Conservation (phyloP, 352 stramenopile genomes). For the Peronospora farinosa region DNA sequence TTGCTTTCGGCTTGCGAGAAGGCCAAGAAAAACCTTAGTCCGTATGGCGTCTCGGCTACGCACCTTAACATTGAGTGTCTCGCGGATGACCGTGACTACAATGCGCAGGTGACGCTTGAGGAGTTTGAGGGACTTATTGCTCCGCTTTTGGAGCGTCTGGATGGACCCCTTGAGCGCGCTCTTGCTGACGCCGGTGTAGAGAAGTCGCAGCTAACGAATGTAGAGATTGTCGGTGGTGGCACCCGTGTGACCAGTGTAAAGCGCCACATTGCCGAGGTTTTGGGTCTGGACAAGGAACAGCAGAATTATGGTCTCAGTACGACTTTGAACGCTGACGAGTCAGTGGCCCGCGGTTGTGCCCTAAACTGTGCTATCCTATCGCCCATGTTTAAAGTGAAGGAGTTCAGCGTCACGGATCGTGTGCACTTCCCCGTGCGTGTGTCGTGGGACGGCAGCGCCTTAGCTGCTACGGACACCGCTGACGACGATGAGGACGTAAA, state of each 20-base stretch:
- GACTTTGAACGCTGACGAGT: constrained; percentile 99
- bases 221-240: constrained; percentile 95
- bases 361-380: constrained; percentile 98
- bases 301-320: constrained; percentile 96
- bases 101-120: constrained; percentile 88
- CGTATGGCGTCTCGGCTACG: constrained; percentile 93
- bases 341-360: constrained; percentile 93
- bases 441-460: constrained; percentile 84
- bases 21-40: constrained; percentile 98
- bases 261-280: constrained; percentile 84
- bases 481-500: constrained; percentile 83
- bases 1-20: constrained; percentile 96
- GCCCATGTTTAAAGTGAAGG: constrained; percentile 95
- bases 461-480: constrained; percentile 40
- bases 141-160: constrained; percentile 79
- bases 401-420: constrained; percentile 84
- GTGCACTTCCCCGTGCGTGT: constrained; percentile 92
- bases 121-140: constrained; percentile 93
- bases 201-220: constrained; percentile 82
- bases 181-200: constrained; percentile 87
- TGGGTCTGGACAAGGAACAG: constrained; percentile 89
- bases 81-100: constrained; percentile 97
- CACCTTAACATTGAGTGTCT: constrained; percentile 97
- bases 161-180: constrained; percentile 79
- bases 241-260: constrained; percentile 96